Evolutionary conservation across 805 yeast species (phyloP).

Genomic region (Pichia occidentalis): DNA sequence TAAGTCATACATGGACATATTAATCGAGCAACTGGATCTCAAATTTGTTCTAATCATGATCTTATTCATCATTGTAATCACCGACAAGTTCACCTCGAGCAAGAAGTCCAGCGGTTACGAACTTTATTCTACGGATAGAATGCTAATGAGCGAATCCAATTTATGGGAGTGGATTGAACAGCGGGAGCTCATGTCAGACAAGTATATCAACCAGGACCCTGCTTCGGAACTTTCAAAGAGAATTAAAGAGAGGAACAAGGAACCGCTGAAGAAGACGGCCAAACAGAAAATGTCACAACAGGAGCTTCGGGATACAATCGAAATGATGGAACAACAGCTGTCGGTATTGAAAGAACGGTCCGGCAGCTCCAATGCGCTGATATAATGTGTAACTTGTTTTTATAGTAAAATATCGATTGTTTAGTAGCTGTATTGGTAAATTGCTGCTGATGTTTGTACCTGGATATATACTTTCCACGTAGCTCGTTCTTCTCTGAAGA

Average conservation of each 20-base stretch:
- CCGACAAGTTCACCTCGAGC: conserved; percentile 14
- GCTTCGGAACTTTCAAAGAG: neutral
- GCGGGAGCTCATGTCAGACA: conserved; percentile 8
- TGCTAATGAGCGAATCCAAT: conserved; percentile 45
- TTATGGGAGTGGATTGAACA: conserved; percentile 67
- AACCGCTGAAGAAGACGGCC: conserved; percentile 5
- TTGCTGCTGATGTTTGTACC: too few species aligned
- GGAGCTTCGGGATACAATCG: conserved; percentile 42
- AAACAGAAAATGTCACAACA: conserved; percentile 28
- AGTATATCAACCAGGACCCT: too few species aligned
- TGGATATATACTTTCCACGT: too few species aligned
- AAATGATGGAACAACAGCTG: conserved; percentile 38
- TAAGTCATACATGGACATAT: conserved; percentile 12
- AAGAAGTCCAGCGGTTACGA: conserved; percentile 5
- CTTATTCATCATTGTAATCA: conserved; percentile 17
- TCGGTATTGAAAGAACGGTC: conserved; percentile 25
- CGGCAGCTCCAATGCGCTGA: neutral
- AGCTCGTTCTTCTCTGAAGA: too few species aligned
- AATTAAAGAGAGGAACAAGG: neutral
- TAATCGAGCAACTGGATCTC: conserved; percentile 22
- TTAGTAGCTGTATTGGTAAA: too few species aligned
- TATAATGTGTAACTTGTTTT: neutral
- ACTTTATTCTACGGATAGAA: conserved; percentile 23
- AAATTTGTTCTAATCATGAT: conserved; percentile 18
- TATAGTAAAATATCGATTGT: too few species aligned